A percentile compares a stretch with the other conserved stretches of the same genome.
Evolutionary conservation across 345 rosid species (phyloP).

Genomic region (Bruguiera sexangula): DNA sequence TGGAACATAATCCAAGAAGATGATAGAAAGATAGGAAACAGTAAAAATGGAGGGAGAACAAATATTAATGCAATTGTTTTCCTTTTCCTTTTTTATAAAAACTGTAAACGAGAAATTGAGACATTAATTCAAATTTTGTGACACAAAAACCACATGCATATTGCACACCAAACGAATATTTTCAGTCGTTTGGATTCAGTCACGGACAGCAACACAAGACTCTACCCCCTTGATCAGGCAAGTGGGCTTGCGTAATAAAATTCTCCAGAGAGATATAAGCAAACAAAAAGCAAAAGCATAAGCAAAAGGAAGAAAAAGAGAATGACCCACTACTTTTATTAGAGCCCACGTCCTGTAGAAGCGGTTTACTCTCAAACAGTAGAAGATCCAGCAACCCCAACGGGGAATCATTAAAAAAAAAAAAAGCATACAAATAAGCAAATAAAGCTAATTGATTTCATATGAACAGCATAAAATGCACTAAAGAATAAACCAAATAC

Average conservation of each 20-base stretch:
- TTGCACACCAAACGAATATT: conserved; percentile 6
- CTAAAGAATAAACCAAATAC: not conserved
- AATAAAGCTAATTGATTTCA: not conserved
- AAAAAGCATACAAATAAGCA: not conserved
- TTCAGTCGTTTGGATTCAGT: conserved; percentile 11
- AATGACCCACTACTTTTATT: conserved; percentile 20
- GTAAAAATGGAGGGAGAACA: not conserved
- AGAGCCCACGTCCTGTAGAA: conserved; percentile 19
- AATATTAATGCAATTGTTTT: too few relatives aligned
- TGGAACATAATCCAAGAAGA: conserved; percentile 1
- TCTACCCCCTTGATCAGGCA: conserved; percentile 1
- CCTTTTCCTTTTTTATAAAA: too few relatives aligned
- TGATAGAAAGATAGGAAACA: not conserved
- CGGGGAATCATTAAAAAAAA: not conserved
- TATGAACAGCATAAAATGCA: conserved; percentile 4
- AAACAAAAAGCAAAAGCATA: conserved; percentile 1
- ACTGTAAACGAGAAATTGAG: not conserved
- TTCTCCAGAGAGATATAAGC: not conserved
- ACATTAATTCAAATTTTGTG: conserved; percentile 7
- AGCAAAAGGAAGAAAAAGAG: not conserved
- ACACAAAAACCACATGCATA: conserved; percentile 7
- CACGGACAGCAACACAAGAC: conserved; percentile 4
- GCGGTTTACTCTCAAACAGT: conserved; percentile 13
- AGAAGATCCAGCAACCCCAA: not conserved
- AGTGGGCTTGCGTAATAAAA: conserved; percentile 4